Percentiles rank a stretch among this genome's conserved stretches.
Conservation (phyloP, 805 yeast species). For the Cyberlindnera saturnus region DNA sequence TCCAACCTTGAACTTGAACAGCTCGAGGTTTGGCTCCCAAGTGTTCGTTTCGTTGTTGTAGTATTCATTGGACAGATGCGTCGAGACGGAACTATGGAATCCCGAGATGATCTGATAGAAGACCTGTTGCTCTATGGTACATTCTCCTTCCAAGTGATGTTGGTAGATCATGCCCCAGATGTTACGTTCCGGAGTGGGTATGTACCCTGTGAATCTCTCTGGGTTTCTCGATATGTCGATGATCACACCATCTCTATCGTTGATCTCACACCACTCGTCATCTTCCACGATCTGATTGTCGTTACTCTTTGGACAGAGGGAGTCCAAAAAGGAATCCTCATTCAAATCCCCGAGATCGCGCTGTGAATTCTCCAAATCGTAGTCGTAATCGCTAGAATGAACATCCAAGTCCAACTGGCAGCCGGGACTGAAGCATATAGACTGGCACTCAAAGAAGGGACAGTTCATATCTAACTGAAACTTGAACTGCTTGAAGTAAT, state of each 20-base stretch:
- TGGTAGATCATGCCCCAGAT: constrained; percentile 91
- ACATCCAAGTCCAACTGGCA: constrained; percentile 26
- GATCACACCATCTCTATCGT: constrained; percentile 66
- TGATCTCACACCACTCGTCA: constrained; percentile 65
- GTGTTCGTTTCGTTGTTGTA: constrained; percentile 63
- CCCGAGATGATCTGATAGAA: constrained; percentile 87
- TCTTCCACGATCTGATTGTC: constrained; percentile 32
- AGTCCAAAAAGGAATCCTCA: constrained; percentile 31
- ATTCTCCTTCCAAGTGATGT: constrained; percentile 55
- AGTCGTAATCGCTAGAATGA: constrained; percentile 22
- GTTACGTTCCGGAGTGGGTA: constrained; percentile 85
- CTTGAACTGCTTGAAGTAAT: constrained; percentile 67
- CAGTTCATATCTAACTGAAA: constrained; percentile 82
- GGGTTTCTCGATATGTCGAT: constrained; percentile 87
- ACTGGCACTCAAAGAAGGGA: constrained; percentile 75
- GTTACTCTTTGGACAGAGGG: constrained; percentile 27
- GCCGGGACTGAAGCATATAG: constrained; percentile 25
- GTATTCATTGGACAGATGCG: constrained; percentile 84
- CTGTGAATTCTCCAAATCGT: constrained; percentile 19
- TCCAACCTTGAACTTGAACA: constrained; percentile 89
- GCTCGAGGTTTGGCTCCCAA: constrained; percentile 77
- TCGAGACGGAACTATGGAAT: constrained; percentile 91
- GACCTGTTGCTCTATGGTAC: constrained; percentile 76
- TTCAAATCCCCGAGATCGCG: constrained; percentile 39
- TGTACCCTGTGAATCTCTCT: constrained; percentile 94